phyloP scores from a whole-genome alignment of 2,329 filamentous ascomycete species.

The Arthrobotrys sphaeroides region DNA sequence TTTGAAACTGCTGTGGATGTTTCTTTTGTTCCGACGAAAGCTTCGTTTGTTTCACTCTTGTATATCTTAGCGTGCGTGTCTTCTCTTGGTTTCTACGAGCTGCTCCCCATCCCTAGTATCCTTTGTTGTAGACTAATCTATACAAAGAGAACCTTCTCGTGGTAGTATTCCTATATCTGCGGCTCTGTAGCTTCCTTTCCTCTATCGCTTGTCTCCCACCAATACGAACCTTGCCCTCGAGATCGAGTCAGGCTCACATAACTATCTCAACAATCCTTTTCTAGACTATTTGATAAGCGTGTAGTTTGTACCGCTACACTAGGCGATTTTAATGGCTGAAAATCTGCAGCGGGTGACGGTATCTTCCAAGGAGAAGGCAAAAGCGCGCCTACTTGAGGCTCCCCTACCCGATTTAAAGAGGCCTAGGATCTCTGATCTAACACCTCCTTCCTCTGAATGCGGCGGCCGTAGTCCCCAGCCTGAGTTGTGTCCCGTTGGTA shows the following conservation, averaged over 20 bases:
- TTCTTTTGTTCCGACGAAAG: background rate
- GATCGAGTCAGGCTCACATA: too few relatives aligned
- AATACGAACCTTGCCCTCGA: too few relatives aligned
- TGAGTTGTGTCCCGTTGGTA: background rate
- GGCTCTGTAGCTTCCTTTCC: background rate
- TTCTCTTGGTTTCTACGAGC: background rate
- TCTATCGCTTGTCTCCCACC: too few relatives aligned
- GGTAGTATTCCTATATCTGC: background rate
- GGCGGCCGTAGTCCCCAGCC: background rate
- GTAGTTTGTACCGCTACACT: too few relatives aligned
- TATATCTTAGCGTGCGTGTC: background rate
- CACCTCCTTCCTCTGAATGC: background rate
- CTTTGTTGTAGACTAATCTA: too few relatives aligned
- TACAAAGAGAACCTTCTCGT: background rate
- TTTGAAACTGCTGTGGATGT: background rate
- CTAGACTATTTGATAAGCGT: too few relatives aligned
- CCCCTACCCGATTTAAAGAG: background rate
- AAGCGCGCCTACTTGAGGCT: background rate
- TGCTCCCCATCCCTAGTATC: background rate
- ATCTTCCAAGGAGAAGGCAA: background rate
- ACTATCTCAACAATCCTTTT: too few relatives aligned
- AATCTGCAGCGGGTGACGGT: background rate
- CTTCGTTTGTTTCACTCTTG: background rate
- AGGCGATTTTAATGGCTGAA: background rate
- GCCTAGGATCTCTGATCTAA: background rate